phyloP scores from a whole-genome alignment of 148 eudicot species.

The Rheum nobile region DNA sequence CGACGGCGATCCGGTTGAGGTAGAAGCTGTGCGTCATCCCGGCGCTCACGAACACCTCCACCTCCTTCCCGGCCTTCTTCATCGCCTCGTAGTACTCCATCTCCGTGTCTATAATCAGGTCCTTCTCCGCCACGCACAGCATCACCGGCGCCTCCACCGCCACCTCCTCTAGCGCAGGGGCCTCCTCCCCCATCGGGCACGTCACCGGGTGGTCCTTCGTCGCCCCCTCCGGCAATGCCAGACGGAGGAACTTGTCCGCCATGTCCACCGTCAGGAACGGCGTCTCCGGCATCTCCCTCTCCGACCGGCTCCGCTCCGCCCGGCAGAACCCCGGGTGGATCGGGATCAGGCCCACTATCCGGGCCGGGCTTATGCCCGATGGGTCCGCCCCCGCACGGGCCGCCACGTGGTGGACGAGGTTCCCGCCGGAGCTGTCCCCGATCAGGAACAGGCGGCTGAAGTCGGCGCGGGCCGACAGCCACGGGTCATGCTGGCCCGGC shows the following conservation, averaged over 20 bases:
- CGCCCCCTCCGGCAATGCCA: constrained; percentile 55
- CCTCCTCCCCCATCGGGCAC: constrained; percentile 68
- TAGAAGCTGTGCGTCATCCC: constrained; percentile 69
- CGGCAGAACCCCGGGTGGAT: constrained; percentile 68
- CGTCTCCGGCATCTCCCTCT: constrained; percentile 57
- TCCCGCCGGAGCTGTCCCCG: constrained; percentile 85
- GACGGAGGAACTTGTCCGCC: constrained; percentile 59
- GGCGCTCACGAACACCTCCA: constrained; percentile 40
- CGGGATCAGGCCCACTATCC: constrained; percentile 46
- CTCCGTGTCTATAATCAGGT: constrained; percentile 53
- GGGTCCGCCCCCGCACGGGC: constrained; percentile 28
- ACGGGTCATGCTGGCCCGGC: constrained; percentile 13
- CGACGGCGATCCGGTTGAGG: constrained; percentile 60
- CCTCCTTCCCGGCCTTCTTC: constrained; percentile 41
- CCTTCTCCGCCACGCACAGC: constrained; percentile 64
- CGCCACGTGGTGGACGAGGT: constrained; percentile 61
- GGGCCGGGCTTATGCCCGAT: constrained; percentile 23
- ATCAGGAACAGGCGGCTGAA: constrained; percentile 56
- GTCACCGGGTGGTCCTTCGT: constrained; percentile 68
- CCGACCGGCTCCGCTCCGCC: constrained; percentile 53
- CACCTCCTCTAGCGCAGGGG: constrained; percentile 33
- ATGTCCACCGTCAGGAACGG: constrained; percentile 72
- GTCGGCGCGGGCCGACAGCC: constrained; percentile 32
- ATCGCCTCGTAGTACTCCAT: constrained; percentile 76
- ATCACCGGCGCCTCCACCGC: constrained; percentile 42